Evolutionary conservation across 352 stramenopile genomes (phyloP).

Genomic region (Ophiocytium majus): DNA sequence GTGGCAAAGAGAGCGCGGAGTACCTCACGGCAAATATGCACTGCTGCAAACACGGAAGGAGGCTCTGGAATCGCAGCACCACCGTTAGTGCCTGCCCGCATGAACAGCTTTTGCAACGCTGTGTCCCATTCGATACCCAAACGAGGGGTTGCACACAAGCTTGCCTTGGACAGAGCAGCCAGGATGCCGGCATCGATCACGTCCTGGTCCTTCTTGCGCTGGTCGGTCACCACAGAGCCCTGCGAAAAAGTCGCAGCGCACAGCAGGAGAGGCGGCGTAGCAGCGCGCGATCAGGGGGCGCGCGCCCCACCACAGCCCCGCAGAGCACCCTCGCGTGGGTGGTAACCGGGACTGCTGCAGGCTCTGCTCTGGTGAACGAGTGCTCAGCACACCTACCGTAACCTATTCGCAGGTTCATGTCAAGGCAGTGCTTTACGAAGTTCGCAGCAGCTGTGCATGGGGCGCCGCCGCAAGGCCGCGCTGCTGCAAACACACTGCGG

Average conservation of each 20-base stretch:
- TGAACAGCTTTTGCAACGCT: no score
- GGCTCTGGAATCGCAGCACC: no score
- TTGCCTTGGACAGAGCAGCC: constrained; percentile 65
- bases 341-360: constrained; percentile 31
- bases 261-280: not conserved
- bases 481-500: no score
- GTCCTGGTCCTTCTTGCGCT: constrained; percentile 98
- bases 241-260: constrained; percentile 40
- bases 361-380: not conserved
- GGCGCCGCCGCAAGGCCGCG: no score
- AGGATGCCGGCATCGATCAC: constrained; percentile 85
- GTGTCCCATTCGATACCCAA: no score
- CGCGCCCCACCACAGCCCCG: constrained; percentile 31
- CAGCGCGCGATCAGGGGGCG: constrained; percentile 21
- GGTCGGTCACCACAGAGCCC: constrained; percentile 86
- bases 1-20: not conserved
- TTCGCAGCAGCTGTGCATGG: no score
- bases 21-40: not conserved
- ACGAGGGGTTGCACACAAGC: not conserved
- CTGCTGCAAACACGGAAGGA: not conserved
- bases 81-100: no score
- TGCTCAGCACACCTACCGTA: no score
- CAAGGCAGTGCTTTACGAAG: no score
- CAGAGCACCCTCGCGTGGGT: constrained; percentile 52
- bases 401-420: no score